Evolutionary conservation across 306 rosid species (phyloP).

Genomic region (Sicyos edulis): DNA sequence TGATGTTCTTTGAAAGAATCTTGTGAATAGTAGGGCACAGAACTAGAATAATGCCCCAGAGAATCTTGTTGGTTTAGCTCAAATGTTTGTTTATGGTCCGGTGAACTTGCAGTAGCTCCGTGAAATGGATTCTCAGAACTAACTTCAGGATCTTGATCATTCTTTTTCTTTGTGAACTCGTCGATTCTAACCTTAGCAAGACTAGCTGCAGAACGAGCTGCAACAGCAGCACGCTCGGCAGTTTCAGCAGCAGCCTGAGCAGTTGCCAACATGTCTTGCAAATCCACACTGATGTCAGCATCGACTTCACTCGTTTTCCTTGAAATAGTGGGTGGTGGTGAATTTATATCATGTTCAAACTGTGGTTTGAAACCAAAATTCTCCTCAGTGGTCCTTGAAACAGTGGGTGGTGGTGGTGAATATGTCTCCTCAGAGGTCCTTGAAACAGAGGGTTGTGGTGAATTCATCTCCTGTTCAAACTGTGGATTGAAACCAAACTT

Average conservation of each 20-base stretch:
- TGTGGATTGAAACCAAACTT: too few species aligned
- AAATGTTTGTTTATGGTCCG: conserved; percentile 28
- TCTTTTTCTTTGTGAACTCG: conserved; percentile 56
- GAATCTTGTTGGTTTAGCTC: conserved; percentile 18
- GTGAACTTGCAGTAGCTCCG: conserved; percentile 25
- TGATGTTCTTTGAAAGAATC: conserved; percentile 30
- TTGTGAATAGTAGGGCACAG: conserved; percentile 19
- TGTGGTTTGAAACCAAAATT: not conserved
- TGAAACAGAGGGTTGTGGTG: conserved; percentile 29
- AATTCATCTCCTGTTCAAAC: too few species aligned
- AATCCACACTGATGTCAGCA: conserved; percentile 48
- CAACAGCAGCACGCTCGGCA: conserved; percentile 87
- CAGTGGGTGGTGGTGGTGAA: not conserved
- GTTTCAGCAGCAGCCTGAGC: conserved; percentile 92
- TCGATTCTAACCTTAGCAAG: conserved; percentile 68
- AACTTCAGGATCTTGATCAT: conserved; percentile 32
- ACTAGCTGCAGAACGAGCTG: conserved; percentile 88
- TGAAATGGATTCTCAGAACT: conserved; percentile 60
- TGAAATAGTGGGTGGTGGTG: conserved; percentile 35
- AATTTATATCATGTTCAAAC: not conserved
- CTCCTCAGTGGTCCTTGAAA: not conserved
- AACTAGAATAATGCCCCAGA: conserved; percentile 22
- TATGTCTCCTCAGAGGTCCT: conserved; percentile 18
- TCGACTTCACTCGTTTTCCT: conserved; percentile 43
- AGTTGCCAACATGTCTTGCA: conserved; percentile 84